phyloP scores from a whole-genome alignment of 1,139 yeast genomes.

The Nakaseomyces sp. region DNA sequence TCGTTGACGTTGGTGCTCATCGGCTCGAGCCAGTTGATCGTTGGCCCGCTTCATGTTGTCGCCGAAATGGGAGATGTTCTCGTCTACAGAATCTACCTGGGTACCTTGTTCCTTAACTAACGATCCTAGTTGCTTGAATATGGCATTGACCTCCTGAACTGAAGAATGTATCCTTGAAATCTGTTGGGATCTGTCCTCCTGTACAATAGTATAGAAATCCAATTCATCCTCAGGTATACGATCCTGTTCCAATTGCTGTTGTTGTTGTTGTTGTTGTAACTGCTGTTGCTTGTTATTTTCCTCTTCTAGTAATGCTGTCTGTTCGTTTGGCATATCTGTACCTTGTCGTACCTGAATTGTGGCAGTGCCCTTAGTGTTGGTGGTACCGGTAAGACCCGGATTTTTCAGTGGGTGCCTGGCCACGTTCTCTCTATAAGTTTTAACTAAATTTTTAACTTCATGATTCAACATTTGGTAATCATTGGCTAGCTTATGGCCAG shows the following conservation, averaged over 20 bases:
- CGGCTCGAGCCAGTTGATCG: conserved; percentile 61
- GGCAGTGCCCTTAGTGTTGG: no score
- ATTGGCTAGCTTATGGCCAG: conserved; percentile 34
- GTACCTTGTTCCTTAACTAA: conserved; percentile 78
- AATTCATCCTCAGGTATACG: conserved; percentile 47
- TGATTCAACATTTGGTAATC: conserved; percentile 38
- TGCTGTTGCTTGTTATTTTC: conserved; percentile 17
- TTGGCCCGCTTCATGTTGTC: conserved; percentile 63
- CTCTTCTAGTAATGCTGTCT: conserved; percentile 33
- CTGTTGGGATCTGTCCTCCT: conserved; percentile 66
- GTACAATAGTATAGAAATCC: conserved; percentile 61
- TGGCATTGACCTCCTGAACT: conserved; percentile 73
- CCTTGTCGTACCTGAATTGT: conserved; percentile 13
- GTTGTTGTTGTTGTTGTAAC: conserved; percentile 26
- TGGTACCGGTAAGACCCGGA: background rate
- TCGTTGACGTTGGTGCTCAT: conserved; percentile 59
- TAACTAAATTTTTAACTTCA: conserved; percentile 6
- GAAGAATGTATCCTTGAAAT: conserved; percentile 68
- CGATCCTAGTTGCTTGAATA: conserved; percentile 70
- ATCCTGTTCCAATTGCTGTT: conserved; percentile 29
- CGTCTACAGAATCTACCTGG: conserved; percentile 75
- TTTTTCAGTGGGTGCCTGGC: conserved; percentile 7
- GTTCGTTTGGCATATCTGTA: conserved; percentile 34
- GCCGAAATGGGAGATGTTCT: conserved; percentile 58
- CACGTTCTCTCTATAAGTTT: conserved; percentile 12